Evolutionary conservation across 2,329 filamentous ascomycete species (phyloP).

Genomic region (Furcasterigmium furcatum): DNA sequence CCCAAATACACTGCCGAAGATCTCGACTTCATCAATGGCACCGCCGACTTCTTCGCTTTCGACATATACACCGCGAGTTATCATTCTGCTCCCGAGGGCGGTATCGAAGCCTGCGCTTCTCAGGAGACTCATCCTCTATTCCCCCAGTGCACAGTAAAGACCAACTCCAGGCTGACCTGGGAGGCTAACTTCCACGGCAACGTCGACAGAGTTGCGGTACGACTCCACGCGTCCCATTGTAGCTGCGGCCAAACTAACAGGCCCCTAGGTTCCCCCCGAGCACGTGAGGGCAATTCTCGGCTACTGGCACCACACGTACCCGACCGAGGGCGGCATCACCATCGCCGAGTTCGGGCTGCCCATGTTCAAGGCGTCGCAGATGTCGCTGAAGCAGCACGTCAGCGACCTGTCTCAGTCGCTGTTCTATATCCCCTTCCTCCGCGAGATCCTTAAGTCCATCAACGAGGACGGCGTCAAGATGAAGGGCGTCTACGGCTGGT

Average conservation of each 20-base stretch:
- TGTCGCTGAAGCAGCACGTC: slow-evolving; percentile 44
- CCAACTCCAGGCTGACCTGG: not conserved
- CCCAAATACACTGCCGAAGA: slow-evolving; percentile 42
- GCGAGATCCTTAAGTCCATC: slow-evolving; percentile 51
- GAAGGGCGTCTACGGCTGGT: slow-evolving; percentile 51
- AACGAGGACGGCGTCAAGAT: slow-evolving; percentile 54
- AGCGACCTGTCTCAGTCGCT: slow-evolving; percentile 37
- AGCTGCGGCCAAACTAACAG: not conserved
- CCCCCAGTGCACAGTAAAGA: slow-evolving; percentile 28
- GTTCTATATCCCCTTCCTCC: slow-evolving; percentile 53
- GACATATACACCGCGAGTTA: slow-evolving; percentile 47
- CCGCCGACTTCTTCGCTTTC: slow-evolving; percentile 53
- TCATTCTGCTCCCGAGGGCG: slow-evolving; percentile 32
- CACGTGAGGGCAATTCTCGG: slow-evolving; percentile 49
- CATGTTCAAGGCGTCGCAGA: slow-evolving; percentile 40
- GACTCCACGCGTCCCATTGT: not conserved
- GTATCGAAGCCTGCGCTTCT: slow-evolving; percentile 42
- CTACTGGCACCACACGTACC: slow-evolving; percentile 56
- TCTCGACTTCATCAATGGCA: slow-evolving; percentile 44
- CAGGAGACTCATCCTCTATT: slow-evolving; percentile 25
- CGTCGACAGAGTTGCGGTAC: slow-evolving; percentile 36
- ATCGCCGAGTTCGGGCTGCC: slow-evolving; percentile 58
- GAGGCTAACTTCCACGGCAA: slow-evolving; percentile 39
- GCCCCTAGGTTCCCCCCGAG: slow-evolving; percentile 38
- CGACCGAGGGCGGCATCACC: slow-evolving; percentile 30